Conservation (phyloP, 176 grass and related monocot genomes). For the Zea mays region Zm-B73-REFERENCE-NAM-5.0 NC_050105.1:151259001-151259500, state of each 20-base stretch:
- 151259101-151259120: slow-evolving; percentile 43
- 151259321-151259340: slow-evolving; percentile 55
- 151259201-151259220: slow-evolving; percentile 52
- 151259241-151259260: slow-evolving; percentile 89
- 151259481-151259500: slow-evolving; percentile 83
- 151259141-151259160: neutral
- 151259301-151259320: slow-evolving; percentile 52
- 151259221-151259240: slow-evolving; percentile 90
- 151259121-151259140: slow-evolving; percentile 83
- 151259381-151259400: slow-evolving; percentile 71
- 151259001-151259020: no score
- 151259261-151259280: slow-evolving; percentile 89
- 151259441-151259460: slow-evolving; percentile 65
- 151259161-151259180: slow-evolving; percentile 68
- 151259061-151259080: slow-evolving; percentile 90
- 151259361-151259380: slow-evolving; percentile 68
- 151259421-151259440: slow-evolving; percentile 65
- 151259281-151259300: slow-evolving; percentile 56
- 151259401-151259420: slow-evolving; percentile 90
- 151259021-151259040: slow-evolving; percentile 68
- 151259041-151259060: slow-evolving; percentile 83
- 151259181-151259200: slow-evolving; percentile 54
- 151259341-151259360: slow-evolving; percentile 63
- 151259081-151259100: slow-evolving; percentile 90
- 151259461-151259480: slow-evolving; percentile 42